These are phyloP conservation scores for Amanita muscaria DNA, from an alignment of 768 basidiomycete species.

Conservation along the genomic window DNA sequence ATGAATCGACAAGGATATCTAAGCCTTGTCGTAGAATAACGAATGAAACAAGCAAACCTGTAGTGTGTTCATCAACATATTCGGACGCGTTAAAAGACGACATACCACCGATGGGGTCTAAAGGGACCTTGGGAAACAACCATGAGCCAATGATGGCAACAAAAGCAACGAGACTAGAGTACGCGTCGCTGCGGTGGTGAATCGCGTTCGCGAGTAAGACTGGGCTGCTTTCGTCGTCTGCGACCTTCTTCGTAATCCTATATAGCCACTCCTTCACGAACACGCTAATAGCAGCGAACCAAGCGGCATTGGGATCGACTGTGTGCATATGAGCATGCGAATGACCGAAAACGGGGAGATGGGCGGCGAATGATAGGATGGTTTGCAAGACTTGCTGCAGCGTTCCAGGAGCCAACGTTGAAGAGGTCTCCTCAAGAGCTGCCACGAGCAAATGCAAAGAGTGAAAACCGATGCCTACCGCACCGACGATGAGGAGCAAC, in stretches of 20 bases:
- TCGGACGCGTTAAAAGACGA: conserved; percentile 6
- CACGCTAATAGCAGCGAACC: conserved; percentile 84
- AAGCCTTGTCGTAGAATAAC: conserved; percentile 80
- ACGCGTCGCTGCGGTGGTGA: conserved; percentile 96
- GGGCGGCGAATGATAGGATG: conserved; percentile 45
- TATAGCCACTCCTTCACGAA: conserved; percentile 90
- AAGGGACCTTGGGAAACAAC: conserved; percentile 73
- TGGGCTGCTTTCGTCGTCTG: conserved; percentile 83
- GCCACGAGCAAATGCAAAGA: conserved; percentile 78
- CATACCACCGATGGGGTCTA: conserved; percentile 91
- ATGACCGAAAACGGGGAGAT: conserved; percentile 46
- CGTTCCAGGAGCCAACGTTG: conserved; percentile 55
- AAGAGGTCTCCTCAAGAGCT: conserved; percentile 56
- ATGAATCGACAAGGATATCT: conserved; percentile 54
- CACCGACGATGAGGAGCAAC: conserved; percentile 76
- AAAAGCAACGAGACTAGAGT: conserved; percentile 86
- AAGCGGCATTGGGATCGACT: conserved; percentile 91
- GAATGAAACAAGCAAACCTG: conserved; percentile 82
- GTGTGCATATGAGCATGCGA: conserved; percentile 46
- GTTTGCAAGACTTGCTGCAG: conserved; percentile 55
- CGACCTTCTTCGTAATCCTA: conserved; percentile 80
- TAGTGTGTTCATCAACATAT: background rate
- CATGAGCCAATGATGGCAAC: conserved; percentile 89
- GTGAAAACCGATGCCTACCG: conserved; percentile 82
- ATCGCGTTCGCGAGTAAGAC: conserved; percentile 94